A percentile compares a stretch with the other conserved stretches of the same genome.
Conservation (phyloP, 2,329 filamentous ascomycete species). For the Neurospora sp. region DNA sequence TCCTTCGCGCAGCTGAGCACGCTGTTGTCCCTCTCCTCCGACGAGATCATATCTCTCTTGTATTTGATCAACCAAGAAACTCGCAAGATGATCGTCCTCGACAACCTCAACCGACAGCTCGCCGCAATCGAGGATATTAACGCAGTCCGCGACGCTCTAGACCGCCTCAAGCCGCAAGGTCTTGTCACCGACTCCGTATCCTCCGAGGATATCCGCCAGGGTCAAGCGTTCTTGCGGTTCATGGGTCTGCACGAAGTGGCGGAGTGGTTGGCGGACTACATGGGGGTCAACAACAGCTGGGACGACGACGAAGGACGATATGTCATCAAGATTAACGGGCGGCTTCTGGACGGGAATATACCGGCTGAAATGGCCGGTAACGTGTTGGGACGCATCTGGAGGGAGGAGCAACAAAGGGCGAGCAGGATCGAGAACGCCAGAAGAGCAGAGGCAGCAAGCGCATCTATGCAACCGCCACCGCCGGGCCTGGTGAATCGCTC, state of each 20-base stretch:
- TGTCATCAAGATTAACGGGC: background rate
- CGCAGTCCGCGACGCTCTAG: background rate
- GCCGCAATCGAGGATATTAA: background rate
- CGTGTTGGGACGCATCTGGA: background rate
- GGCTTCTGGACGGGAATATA: background rate
- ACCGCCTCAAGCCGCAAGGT: background rate
- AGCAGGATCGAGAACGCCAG: background rate
- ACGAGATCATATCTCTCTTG: background rate
- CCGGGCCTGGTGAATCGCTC: background rate
- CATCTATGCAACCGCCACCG: background rate
- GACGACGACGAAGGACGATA: background rate
- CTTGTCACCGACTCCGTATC: slow-evolving; percentile 7
- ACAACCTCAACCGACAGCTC: background rate
- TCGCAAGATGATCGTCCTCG: background rate
- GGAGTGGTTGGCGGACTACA: slow-evolving; percentile 4
- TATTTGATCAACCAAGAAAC: background rate
- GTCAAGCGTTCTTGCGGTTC: slow-evolving; percentile 6
- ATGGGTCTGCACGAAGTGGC: slow-evolving; percentile 7
- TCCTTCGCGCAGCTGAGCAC: background rate
- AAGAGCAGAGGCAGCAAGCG: background rate
- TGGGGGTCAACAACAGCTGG: background rate
- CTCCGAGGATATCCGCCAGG: slow-evolving; percentile 5
- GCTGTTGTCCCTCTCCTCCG: background rate
- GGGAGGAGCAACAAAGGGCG: background rate
- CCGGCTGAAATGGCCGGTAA: background rate